A percentile compares a stretch with the other conserved stretches of the same genome.
phyloP scores from a whole-genome alignment of 345 rosid genomes.

The Physaria fendleri region DNA sequence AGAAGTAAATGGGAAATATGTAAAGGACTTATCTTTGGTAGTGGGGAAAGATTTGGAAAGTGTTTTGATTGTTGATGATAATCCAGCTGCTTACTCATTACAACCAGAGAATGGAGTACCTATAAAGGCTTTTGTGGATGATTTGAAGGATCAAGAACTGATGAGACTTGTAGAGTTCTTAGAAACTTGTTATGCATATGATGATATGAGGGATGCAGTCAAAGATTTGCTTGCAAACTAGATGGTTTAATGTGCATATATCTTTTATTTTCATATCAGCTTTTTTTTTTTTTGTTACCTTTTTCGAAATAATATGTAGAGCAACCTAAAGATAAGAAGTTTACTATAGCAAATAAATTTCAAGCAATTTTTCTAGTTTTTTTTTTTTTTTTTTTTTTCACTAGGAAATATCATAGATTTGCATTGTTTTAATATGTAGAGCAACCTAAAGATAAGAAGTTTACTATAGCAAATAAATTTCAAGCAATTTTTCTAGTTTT shows the following conservation, averaged over 20 bases:
- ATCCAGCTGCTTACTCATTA: conserved; percentile 56
- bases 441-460: too few species aligned
- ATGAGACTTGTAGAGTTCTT: conserved; percentile 45
- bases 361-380: too few species aligned
- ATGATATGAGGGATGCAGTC: conserved; percentile 73
- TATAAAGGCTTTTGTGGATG: conserved; percentile 51
- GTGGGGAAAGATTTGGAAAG: conserved; percentile 55
- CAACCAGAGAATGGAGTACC: conserved; percentile 87
- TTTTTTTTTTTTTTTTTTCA: too few species aligned
- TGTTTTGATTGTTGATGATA: conserved; percentile 72
- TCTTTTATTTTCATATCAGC: background rate
- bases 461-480: too few species aligned
- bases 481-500: too few species aligned
- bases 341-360: too few species aligned
- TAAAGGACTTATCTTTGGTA: conserved; percentile 65
- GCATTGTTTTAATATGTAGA: too few species aligned
- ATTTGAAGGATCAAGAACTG: conserved; percentile 50
- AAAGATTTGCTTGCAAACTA: conserved; percentile 25
- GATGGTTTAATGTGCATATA: background rate
- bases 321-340: too few species aligned
- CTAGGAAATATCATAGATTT: too few species aligned
- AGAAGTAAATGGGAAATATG: conserved; percentile 55
- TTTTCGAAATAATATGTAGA: too few species aligned
- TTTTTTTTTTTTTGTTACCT: background rate
- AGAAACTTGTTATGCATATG: conserved; percentile 37